Conservation (phyloP, 202 grass and related monocot species). For the Thinopyrum obtusiflorum region DNA sequence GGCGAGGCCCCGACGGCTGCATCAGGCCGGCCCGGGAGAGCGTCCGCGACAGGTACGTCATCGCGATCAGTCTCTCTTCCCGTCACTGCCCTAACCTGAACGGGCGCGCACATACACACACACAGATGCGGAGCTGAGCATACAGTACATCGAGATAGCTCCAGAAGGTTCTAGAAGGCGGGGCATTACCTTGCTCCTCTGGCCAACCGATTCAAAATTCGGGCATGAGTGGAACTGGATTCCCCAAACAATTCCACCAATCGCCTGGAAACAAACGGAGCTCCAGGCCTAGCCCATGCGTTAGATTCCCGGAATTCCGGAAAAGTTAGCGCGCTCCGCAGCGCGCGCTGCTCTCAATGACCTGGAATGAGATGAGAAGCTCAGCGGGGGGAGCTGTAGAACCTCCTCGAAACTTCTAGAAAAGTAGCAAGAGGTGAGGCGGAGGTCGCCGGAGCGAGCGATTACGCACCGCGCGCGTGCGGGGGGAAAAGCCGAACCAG, state of each 20-base stretch:
- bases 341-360: neutral
- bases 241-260: neutral
- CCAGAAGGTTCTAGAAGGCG: neutral
- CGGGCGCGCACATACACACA: neutral
- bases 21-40: constrained; percentile 37
- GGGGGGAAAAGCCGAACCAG: neutral
- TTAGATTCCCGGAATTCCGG: neutral
- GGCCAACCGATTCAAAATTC: neutral
- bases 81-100: neutral
- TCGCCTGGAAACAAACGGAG: neutral
- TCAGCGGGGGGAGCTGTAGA: too few species aligned
- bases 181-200: constrained; percentile 3
- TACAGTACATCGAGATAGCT: neutral
- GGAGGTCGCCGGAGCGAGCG: neutral
- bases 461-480: constrained; percentile 17
- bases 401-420: neutral
- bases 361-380: neutral
- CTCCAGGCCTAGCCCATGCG: constrained; percentile 9
- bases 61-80: constrained; percentile 8
- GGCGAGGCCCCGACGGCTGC: constrained; percentile 32
- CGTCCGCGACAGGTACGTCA: constrained; percentile 58
- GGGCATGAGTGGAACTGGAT: neutral
- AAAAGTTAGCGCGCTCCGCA: neutral
- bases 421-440: neutral
- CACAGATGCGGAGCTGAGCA: neutral